Evolutionary conservation across 2,329 filamentous ascomycete species (phyloP).

Genomic region (Pseudogymnoascus sp.): DNA sequence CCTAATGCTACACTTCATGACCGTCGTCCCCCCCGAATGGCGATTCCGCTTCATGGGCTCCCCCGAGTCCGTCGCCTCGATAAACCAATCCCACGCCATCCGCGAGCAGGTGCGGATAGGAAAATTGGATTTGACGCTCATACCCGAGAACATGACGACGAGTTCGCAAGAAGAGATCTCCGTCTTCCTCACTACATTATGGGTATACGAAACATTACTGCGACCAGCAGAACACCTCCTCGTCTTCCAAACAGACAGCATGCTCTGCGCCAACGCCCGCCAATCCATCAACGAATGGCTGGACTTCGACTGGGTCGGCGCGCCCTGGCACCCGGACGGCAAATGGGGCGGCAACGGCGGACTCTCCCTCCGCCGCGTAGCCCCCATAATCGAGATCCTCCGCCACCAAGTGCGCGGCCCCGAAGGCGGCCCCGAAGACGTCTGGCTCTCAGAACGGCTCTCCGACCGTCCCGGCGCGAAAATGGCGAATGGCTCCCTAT

Average conservation of each 20-base stretch:
- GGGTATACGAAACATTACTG: conserved; percentile 44
- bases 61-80: conserved; percentile 34
- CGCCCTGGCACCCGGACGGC: conserved; percentile 22
- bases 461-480: conserved; percentile 40
- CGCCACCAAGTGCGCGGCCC: conserved; percentile 38
- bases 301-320: conserved; percentile 37
- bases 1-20: conserved; percentile 44
- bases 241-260: conserved; percentile 47
- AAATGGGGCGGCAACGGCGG: conserved; percentile 28
- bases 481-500: conserved; percentile 44
- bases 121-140: conserved; percentile 44
- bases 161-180: conserved; percentile 44
- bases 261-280: conserved; percentile 45
- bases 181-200: conserved; percentile 43
- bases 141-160: conserved; percentile 45
- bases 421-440: conserved; percentile 44
- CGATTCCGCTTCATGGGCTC: conserved; percentile 46
- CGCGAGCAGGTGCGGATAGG: conserved; percentile 28
- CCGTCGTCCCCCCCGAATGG: conserved; percentile 47
- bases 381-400: conserved; percentile 45
- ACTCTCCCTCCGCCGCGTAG: conserved; percentile 44
- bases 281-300: conserved; percentile 42
- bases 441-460: conserved; percentile 47
- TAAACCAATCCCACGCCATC: conserved; percentile 41
- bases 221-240: conserved; percentile 46